Conservation (phyloP, 148 eudicot species). For the Hydrangea macrophylla region DNA sequence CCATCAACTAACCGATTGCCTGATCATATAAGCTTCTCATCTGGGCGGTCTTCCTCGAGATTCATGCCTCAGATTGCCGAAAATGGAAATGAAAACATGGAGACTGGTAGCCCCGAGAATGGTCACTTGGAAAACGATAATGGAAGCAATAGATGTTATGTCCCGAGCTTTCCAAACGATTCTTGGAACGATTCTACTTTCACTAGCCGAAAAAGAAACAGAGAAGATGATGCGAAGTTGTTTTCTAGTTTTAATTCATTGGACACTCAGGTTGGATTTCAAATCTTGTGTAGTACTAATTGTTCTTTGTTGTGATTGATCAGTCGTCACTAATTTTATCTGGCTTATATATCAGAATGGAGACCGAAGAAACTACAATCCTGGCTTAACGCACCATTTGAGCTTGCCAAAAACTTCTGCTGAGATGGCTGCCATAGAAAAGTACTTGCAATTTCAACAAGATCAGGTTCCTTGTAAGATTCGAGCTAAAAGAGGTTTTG, state of each 20-base stretch:
- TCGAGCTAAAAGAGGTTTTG: constrained; percentile 56
- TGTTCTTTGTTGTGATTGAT: too few species aligned
- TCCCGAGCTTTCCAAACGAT: constrained; percentile 15
- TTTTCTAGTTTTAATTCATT: constrained; percentile 27
- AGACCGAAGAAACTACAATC: constrained; percentile 20
- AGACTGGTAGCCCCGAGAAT: constrained; percentile 14
- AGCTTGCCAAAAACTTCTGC: constrained; percentile 50
- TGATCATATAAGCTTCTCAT: constrained; percentile 32
- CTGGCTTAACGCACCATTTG: constrained; percentile 41
- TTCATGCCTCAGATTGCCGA: constrained; percentile 47
- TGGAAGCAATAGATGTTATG: constrained; percentile 15
- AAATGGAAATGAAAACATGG: constrained; percentile 25
- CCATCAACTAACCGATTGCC: constrained; percentile 29
- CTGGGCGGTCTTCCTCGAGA: constrained; percentile 26
- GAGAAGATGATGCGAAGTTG: constrained; percentile 33
- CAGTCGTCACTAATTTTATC: constrained; percentile 3
- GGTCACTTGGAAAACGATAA: constrained; percentile 15
- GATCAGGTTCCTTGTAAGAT: constrained; percentile 41
- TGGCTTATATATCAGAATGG: constrained; percentile 34
- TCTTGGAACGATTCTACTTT: constrained; percentile 34
- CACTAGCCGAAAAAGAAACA: constrained; percentile 36
- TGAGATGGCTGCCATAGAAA: constrained; percentile 39
- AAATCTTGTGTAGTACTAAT: constrained; percentile 9
- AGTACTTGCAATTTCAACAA: constrained; percentile 43
- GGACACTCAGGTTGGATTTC: constrained; percentile 36